Evolutionary conservation across 345 rosid species (phyloP).

Genomic region (Hirschfeldia incana): DNA sequence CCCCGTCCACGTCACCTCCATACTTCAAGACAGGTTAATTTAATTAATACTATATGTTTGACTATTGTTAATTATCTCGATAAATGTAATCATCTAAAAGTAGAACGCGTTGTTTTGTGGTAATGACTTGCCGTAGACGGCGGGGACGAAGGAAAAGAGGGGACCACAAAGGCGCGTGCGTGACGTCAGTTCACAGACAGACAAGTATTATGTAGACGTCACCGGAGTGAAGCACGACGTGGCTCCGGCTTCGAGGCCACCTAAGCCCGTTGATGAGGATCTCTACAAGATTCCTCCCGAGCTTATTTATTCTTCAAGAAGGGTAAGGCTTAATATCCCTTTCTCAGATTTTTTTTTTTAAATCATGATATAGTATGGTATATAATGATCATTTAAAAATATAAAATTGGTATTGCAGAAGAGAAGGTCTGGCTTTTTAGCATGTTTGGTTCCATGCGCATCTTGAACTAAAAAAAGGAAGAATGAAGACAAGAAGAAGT

Average conservation of each 20-base stretch:
- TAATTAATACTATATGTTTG: background rate
- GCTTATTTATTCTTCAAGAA: constrained; percentile 59
- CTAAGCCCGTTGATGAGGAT: constrained; percentile 82
- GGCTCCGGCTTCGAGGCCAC: constrained; percentile 36
- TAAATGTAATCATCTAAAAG: constrained; percentile 12
- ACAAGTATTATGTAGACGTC: constrained; percentile 22
- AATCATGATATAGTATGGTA: background rate
- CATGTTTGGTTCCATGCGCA: constrained; percentile 75
- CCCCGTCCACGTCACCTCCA: constrained; percentile 35
- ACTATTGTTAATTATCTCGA: background rate
- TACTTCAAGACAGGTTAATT: constrained; percentile 32
- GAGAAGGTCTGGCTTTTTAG: constrained; percentile 60
- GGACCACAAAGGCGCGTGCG: constrained; percentile 57
- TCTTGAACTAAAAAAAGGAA: constrained; percentile 38
- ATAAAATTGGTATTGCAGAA: constrained; percentile 49
- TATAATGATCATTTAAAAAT: background rate
- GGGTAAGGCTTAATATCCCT: constrained; percentile 35
- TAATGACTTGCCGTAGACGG: constrained; percentile 39
- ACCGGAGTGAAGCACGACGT: constrained; percentile 40
- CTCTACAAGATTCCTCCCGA: constrained; percentile 91
- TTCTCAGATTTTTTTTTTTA: background rate
- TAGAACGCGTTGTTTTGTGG: constrained; percentile 15
- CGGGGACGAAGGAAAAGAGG: constrained; percentile 48
- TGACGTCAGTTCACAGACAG: constrained; percentile 46
- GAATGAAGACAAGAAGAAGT: constrained; percentile 16